Conservation (phyloP, 352 stramenopile genomes). For the Phytophthora litchii region DNA sequence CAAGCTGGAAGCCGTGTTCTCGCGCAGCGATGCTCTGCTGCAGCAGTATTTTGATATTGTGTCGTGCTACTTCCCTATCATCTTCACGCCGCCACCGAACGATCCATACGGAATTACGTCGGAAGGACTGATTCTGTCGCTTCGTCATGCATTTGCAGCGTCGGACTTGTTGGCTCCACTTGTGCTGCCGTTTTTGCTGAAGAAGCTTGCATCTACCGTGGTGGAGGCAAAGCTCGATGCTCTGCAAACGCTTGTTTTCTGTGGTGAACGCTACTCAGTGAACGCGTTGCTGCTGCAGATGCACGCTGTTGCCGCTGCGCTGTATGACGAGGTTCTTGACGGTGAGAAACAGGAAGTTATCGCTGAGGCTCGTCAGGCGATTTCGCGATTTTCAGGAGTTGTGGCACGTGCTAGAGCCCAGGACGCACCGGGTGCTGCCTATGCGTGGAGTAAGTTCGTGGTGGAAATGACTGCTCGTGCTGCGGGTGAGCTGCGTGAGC, state of each 20-base stretch:
- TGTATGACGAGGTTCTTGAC: conserved; percentile 87
- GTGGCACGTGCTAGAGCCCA: conserved; percentile 72
- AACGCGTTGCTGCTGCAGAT: conserved; percentile 83
- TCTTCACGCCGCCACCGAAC: conserved; percentile 90
- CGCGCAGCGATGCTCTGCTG: conserved; percentile 62
- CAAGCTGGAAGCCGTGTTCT: conserved; percentile 68
- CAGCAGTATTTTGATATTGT: conserved; percentile 91
- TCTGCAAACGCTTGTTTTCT: conserved; percentile 86
- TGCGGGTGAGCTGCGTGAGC: conserved; percentile 62
- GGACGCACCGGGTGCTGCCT: conserved; percentile 53
- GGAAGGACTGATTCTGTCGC: conserved; percentile 80
- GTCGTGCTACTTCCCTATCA: conserved; percentile 93
- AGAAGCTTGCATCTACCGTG: conserved; percentile 84
- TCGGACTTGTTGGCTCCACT: conserved; percentile 81
- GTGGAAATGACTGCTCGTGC: conserved; percentile 76
- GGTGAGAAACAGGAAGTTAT: conserved; percentile 88
- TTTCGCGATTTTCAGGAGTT: conserved; percentile 65
- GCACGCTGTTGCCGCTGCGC: conserved; percentile 56
- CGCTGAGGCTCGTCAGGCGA: conserved; percentile 55
- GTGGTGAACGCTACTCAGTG: conserved; percentile 77
- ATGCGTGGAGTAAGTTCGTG: conserved; percentile 89
- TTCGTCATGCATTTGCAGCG: conserved; percentile 80
- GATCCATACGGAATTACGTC: conserved; percentile 92
- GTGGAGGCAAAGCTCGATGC: conserved; percentile 83
- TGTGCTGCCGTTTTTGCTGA: conserved; percentile 86